Conservation (phyloP, 768 basidiomycete species). For the Mycena leptocephala region DNA sequence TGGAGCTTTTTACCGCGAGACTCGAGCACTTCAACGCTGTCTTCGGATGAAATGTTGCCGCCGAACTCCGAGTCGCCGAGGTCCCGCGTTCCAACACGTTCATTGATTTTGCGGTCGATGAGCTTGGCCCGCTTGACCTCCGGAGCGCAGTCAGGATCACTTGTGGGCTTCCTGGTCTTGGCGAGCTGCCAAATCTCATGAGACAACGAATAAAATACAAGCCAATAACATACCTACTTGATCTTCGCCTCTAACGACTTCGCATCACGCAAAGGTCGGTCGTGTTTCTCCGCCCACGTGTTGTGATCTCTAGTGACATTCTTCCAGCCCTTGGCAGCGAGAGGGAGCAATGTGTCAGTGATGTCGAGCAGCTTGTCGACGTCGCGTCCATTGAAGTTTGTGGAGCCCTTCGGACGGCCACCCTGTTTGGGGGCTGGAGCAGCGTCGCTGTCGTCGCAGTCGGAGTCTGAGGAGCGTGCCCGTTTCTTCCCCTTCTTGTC, state of each 20-base stretch:
- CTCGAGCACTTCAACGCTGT: not conserved
- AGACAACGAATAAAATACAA: not conserved
- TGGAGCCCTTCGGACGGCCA: not conserved
- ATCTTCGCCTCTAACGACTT: not conserved
- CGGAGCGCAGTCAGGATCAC: not conserved
- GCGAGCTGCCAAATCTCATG: not conserved
- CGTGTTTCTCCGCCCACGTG: not conserved
- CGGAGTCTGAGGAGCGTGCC: not conserved
- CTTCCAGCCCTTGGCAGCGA: not conserved
- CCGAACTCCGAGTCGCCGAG: not conserved
- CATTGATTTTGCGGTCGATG: not conserved
- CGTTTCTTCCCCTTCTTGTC: not conserved
- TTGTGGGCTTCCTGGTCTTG: not conserved
- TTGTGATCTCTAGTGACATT: not conserved
- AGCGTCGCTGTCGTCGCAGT: not conserved
- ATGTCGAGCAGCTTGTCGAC: not conserved
- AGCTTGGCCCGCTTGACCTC: not conserved
- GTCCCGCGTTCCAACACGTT: not conserved
- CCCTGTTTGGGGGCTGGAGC: not conserved
- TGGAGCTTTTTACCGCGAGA: not conserved
- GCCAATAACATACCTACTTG: not conserved
- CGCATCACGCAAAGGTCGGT: not conserved
- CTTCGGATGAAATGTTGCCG: not conserved
- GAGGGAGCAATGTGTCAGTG: not conserved
- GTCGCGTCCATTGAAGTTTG: not conserved